phyloP scores from a whole-genome alignment of 768 basidiomycete species.

The Pleurotus pulmonarius region DNA sequence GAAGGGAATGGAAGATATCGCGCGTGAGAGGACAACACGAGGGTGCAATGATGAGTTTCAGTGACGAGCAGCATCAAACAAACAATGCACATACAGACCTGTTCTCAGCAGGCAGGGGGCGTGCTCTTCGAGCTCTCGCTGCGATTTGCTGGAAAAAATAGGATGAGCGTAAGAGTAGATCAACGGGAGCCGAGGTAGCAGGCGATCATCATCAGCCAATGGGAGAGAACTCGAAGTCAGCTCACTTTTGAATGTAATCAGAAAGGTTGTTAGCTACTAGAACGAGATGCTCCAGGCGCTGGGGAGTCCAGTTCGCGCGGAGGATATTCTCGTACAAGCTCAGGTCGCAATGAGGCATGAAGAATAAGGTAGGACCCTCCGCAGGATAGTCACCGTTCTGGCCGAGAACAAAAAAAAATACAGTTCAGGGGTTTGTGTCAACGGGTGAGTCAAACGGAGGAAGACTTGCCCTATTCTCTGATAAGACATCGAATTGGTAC shows the following conservation, averaged over 20 bases:
- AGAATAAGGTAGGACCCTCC: conserved; percentile 54
- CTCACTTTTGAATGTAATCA: conserved; percentile 68
- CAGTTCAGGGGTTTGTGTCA: conserved; percentile 5
- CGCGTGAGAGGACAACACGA: conserved; percentile 11
- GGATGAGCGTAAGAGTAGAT: not conserved
- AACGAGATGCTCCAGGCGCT: conserved; percentile 42
- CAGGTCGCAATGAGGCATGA: conserved; percentile 80
- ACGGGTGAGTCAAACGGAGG: conserved; percentile 12
- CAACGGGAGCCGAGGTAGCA: not conserved
- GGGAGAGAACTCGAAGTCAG: conserved; percentile 5
- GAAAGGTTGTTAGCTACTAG: conserved; percentile 63
- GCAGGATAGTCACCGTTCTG: conserved; percentile 32
- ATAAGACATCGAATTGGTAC: conserved; percentile 31
- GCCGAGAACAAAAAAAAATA: conserved; percentile 4
- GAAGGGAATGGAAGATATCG: conserved; percentile 9
- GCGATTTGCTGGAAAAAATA: conserved; percentile 43
- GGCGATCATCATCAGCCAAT: not conserved
- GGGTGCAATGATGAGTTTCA: conserved; percentile 7
- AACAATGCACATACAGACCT: conserved; percentile 33
- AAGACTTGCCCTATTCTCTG: conserved; percentile 48
- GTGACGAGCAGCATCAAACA: conserved; percentile 3
- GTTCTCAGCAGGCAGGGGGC: conserved; percentile 52
- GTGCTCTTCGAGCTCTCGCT: conserved; percentile 42
- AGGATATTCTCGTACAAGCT: conserved; percentile 66
- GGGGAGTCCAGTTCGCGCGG: conserved; percentile 53